These are phyloP conservation scores for Hansenula sp. DNA, from an alignment of 1,139 yeast genomes.

Conservation along the genomic window DNA sequence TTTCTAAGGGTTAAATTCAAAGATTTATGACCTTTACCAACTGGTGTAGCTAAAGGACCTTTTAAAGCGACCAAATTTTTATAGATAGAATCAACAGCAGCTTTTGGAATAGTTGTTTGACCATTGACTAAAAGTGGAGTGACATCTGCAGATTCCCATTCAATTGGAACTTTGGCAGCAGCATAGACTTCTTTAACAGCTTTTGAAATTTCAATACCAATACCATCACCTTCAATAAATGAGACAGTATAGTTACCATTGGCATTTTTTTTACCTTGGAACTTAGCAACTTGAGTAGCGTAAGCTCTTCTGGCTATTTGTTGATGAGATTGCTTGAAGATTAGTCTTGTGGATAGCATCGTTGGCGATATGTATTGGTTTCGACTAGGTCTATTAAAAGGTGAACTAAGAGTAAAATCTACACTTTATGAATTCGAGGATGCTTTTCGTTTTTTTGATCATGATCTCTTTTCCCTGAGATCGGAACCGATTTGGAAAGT, in stretches of 20 bases:
- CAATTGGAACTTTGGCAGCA: conserved; percentile 93
- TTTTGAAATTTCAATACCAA: conserved; percentile 91
- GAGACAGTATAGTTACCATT: conserved; percentile 88
- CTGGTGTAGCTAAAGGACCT: conserved; percentile 97
- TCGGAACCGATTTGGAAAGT: no score
- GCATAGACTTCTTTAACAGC: conserved; percentile 88
- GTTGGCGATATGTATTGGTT: background rate
- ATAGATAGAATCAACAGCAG: conserved; percentile 89
- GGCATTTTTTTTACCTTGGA: conserved; percentile 51
- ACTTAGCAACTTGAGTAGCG: conserved; percentile 51
- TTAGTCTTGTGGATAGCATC: conserved; percentile 2
- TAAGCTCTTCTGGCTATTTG: conserved; percentile 20
- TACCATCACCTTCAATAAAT: conserved; percentile 98
- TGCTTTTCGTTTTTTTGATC: no score
- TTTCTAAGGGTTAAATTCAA: conserved; percentile 96
- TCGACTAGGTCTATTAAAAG: background rate
- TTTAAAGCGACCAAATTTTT: conserved; percentile 91
- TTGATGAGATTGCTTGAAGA: background rate
- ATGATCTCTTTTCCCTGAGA: no score
- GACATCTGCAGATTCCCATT: conserved; percentile 96
- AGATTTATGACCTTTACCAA: conserved; percentile 97
- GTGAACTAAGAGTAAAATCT: no score
- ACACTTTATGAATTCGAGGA: no score
- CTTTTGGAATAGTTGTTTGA: conserved; percentile 89
- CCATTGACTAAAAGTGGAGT: conserved; percentile 91